A percentile compares a stretch with the other conserved stretches of the same genome.
Evolutionary conservation across 2,329 filamentous ascomycete genomes (phyloP).

Genomic region (Neocatenulostroma microsporum): DNA sequence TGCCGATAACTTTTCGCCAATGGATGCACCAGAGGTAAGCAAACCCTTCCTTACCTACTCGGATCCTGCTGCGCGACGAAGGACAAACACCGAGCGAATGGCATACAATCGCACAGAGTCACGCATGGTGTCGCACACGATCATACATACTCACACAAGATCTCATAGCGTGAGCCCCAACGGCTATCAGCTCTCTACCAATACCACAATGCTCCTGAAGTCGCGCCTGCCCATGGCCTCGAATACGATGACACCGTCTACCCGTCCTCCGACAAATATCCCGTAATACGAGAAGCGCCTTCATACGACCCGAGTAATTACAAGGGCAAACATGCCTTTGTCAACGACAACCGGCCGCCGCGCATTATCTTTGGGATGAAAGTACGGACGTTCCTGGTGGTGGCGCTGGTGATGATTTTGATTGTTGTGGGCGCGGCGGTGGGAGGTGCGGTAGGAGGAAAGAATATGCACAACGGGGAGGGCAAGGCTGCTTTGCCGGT

Average conservation of each 20-base stretch:
- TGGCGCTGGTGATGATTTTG: slow-evolving; percentile 24
- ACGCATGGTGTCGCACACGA: not conserved
- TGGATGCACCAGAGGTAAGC: slow-evolving; percentile 6
- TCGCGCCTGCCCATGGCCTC: slow-evolving; percentile 32
- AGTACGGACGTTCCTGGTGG: slow-evolving; percentile 28
- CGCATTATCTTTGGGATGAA: slow-evolving; percentile 36
- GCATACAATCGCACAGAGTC: not conserved
- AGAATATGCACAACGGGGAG: slow-evolving; percentile 22
- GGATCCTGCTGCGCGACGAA: too few relatives aligned
- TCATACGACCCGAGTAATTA: slow-evolving; percentile 19
- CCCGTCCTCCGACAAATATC: slow-evolving; percentile 31
- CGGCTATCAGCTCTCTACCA: slow-evolving; percentile 32
- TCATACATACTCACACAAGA: not conserved
- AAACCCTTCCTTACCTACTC: not conserved
- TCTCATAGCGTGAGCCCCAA: slow-evolving; percentile 11
- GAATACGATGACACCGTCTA: slow-evolving; percentile 33
- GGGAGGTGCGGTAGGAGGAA: slow-evolving; percentile 30
- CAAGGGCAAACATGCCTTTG: slow-evolving; percentile 14
- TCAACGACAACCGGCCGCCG: slow-evolving; percentile 26
- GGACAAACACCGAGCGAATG: not conserved
- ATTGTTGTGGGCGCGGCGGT: slow-evolving; percentile 31
- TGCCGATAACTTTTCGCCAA: not conserved
- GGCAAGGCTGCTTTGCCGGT: too few relatives aligned
- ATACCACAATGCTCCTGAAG: slow-evolving; percentile 34
- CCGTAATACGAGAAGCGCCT: slow-evolving; percentile 24